Base-by-base conservation (phyloP, 2,329 filamentous ascomycete species). In the Ilyonectria robusta region DNA sequence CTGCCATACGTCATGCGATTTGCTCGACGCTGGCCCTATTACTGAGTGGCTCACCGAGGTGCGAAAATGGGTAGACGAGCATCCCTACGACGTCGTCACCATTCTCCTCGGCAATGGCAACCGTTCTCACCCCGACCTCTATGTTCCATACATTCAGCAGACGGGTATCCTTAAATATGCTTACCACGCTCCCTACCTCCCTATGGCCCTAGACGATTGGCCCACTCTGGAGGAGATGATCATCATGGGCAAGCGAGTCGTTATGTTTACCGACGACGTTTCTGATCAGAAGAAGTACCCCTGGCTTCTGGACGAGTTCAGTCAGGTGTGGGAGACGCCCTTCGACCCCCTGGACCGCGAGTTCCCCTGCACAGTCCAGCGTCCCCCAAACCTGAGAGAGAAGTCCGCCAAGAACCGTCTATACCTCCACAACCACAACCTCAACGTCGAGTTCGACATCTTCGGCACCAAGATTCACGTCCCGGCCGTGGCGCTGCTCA, bases 401-500 rank as follows among this genome's bases (percentile, higher is more conserved):
- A 81, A 85, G 2, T 86, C 88, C 0, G 87, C 89, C 1, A 83
- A 84, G 65, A 84, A 91, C 33, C 87, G 91, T 48, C 85, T 97
- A 81, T 97, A 95, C 78, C 86, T 97, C 76, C 88, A 92, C 75
- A 98, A 98, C 81, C 95, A 98, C 83, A 98, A 98, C 78, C 86
- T 97, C 65, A 97, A 97, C 79, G 87, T 92, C 66, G 87, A 94
- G 71, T 88, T 97, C 68, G 87, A 87, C 59, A 81, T 97, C 40
- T 88, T 91, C 2, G 89, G 89, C 33, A 78, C 87, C 17, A 83
- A 86, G 21, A 78, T 96, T 51, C 83, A 94, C 8, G 91, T 96
- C 13, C 94, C 94, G 0, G 92, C 93, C 64, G 89, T 90, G 0
- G 88, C 90, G 6, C 78, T 91, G 47, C 81, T 95, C 63, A 93